phyloP scores from a whole-genome alignment of 106 monocot species.

The Alisma plantagoaquatica region DNA sequence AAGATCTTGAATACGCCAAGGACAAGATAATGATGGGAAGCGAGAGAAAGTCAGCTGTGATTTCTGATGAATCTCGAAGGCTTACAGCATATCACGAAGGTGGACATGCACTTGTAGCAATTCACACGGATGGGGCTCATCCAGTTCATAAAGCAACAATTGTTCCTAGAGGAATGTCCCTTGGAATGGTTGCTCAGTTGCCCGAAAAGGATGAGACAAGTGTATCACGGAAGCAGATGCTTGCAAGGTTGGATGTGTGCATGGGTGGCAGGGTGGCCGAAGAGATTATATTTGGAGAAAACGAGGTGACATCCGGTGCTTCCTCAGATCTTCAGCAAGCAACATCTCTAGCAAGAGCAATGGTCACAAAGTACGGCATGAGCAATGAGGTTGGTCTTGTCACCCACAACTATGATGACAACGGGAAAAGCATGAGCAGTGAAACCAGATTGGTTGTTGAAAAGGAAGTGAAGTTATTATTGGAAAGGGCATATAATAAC shows the following conservation, averaged over 20 bases:
- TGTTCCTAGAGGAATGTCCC: constrained; percentile 84
- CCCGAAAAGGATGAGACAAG: constrained; percentile 94
- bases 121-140: constrained; percentile 83
- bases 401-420: constrained; percentile 73
- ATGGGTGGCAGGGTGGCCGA: constrained; percentile 98
- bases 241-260: constrained; percentile 93
- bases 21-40: constrained; percentile 99
- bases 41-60: constrained; percentile 93
- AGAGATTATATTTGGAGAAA: constrained; percentile 91
- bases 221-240: constrained; percentile 84
- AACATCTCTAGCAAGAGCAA: constrained; percentile 66
- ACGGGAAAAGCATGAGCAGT: constrained; percentile 95
- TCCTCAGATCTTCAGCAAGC: constrained; percentile 88
- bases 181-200: constrained; percentile 91
- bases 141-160: constrained; percentile 95
- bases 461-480: constrained; percentile 72
- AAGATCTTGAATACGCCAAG: constrained; percentile 89
- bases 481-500: constrained; percentile 85
- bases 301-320: constrained; percentile 88
- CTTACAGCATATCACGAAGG: constrained; percentile 95
- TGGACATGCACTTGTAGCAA: constrained; percentile 93
- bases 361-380: constrained; percentile 98
- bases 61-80: constrained; percentile 74
- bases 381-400: constrained; percentile 82
- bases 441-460: constrained; percentile 88